Evolutionary conservation across 2,329 filamentous ascomycete species (phyloP).

Genomic region (Talaromyces albobiverticillius): DNA sequence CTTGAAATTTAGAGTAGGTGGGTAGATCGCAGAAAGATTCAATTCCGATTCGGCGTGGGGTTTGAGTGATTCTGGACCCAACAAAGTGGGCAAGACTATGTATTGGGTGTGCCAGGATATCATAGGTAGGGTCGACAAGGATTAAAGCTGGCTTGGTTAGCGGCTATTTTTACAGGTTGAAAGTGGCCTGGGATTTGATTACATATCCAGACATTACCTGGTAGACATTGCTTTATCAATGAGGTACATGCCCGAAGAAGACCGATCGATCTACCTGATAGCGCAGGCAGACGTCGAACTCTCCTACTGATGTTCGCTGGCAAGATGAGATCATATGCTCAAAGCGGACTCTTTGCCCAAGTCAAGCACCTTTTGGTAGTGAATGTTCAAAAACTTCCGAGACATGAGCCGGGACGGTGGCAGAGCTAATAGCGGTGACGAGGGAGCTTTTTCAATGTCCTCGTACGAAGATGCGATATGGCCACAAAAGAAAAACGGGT

Average conservation of each 20-base stretch:
- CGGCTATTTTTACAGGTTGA: not conserved
- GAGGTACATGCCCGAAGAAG: not conserved
- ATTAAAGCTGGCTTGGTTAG: not conserved
- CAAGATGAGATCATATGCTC: not conserved
- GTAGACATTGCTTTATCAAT: not conserved
- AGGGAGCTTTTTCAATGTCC: not conserved
- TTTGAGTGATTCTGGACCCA: not conserved
- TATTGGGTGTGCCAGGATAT: not conserved
- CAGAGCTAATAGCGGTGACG: not conserved
- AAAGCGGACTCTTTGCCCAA: not conserved
- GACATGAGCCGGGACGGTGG: not conserved
- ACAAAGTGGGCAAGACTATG: not conserved
- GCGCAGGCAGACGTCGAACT: not conserved
- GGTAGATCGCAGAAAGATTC: not conserved
- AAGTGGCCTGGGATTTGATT: not conserved
- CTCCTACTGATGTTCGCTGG: not conserved
- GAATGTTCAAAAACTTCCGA: not conserved
- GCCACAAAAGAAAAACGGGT: slow-evolving; percentile 6
- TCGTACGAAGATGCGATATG: not conserved
- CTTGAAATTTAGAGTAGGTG: not conserved
- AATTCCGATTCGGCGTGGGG: not conserved
- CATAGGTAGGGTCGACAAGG: not conserved
- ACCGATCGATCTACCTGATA: not conserved
- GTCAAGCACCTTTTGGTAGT: not conserved
- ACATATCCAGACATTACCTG: not conserved